Evolutionary conservation across 2,329 filamentous ascomycete species (phyloP).

Genomic region (Lojkania enalia): DNA sequence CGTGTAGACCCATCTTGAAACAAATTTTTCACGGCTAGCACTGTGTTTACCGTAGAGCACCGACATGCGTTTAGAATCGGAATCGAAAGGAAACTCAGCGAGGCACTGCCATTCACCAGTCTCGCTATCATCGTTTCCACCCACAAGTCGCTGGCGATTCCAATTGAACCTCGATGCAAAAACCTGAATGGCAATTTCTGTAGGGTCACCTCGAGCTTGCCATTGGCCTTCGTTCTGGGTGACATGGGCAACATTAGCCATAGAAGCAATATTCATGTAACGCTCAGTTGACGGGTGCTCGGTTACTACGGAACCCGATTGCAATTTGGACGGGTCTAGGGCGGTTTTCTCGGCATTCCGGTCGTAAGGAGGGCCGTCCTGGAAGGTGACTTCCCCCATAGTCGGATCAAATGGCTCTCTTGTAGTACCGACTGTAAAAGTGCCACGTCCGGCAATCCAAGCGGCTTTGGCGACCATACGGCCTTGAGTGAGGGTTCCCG

Average conservation of each 20-base stretch:
- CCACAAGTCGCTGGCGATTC: slow-evolving; percentile 51
- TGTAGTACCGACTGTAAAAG: slow-evolving; percentile 36
- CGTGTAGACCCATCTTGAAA: slow-evolving; percentile 52
- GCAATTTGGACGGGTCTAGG: slow-evolving; percentile 8
- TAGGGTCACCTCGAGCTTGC: slow-evolving; percentile 48
- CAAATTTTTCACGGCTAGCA: slow-evolving; percentile 37
- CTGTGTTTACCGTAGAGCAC: slow-evolving; percentile 60
- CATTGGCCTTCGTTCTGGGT: slow-evolving; percentile 45
- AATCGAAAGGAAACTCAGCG: slow-evolving; percentile 73
- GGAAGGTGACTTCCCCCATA: slow-evolving; percentile 33
- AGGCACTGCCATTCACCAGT: slow-evolving; percentile 41
- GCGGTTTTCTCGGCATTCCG: slow-evolving; percentile 14
- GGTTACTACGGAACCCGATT: slow-evolving; percentile 1
- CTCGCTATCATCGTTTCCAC: slow-evolving; percentile 25
- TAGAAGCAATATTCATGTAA: slow-evolving; percentile 40
- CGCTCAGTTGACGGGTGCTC: slow-evolving; percentile 17
- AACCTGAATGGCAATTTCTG: slow-evolving; percentile 74
- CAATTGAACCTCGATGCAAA: slow-evolving; percentile 71
- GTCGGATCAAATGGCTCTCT: slow-evolving; percentile 38
- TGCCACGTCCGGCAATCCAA: slow-evolving; percentile 40
- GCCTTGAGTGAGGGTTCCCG: slow-evolving; percentile 40
- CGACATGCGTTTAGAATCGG: slow-evolving; percentile 74
- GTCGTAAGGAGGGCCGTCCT: slow-evolving; percentile 30
- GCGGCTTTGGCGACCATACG: slow-evolving; percentile 41
- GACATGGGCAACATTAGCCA: slow-evolving; percentile 57